Percentiles rank a stretch among this genome's conserved stretches.
phyloP scores from a whole-genome alignment of 306 rosid species.

The Quercus suber region DNA sequence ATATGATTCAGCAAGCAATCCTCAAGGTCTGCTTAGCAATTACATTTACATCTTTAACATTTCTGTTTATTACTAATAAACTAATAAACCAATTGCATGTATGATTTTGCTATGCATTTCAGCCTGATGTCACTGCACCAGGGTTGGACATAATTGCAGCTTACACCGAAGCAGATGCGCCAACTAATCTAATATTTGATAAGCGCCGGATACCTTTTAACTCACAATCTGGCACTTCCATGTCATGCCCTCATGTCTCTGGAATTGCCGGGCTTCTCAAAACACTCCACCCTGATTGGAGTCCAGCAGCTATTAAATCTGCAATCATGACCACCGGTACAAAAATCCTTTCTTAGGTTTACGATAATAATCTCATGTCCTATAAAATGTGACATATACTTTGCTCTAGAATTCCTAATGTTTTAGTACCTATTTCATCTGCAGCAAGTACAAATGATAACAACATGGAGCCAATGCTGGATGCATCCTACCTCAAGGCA shows the following conservation, averaged over 20 bases:
- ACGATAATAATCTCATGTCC: neutral
- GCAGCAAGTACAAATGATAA: constrained; percentile 37
- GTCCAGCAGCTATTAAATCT: constrained; percentile 63
- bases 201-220: constrained; percentile 30
- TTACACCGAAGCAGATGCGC: constrained; percentile 8
- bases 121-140: constrained; percentile 69
- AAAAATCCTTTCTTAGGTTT: neutral
- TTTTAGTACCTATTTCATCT: neutral
- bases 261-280: constrained; percentile 53
- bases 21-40: constrained; percentile 50
- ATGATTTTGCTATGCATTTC: constrained; percentile 12
- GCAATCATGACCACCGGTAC: constrained; percentile 70
- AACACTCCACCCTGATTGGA: constrained; percentile 58
- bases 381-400: neutral
- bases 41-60: neutral
- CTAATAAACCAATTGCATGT: neutral
- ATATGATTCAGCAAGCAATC: constrained; percentile 28
- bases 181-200: constrained; percentile 23
- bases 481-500: constrained; percentile 14
- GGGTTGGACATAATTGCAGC: constrained; percentile 53
- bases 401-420: neutral
- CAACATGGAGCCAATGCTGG: constrained; percentile 1
- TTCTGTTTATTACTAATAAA: neutral
- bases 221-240: constrained; percentile 48
- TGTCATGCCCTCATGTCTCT: constrained; percentile 69